Conservation (phyloP, 371 early-diverging fungal genomes). For the Rhizopus microsporus region DNA sequence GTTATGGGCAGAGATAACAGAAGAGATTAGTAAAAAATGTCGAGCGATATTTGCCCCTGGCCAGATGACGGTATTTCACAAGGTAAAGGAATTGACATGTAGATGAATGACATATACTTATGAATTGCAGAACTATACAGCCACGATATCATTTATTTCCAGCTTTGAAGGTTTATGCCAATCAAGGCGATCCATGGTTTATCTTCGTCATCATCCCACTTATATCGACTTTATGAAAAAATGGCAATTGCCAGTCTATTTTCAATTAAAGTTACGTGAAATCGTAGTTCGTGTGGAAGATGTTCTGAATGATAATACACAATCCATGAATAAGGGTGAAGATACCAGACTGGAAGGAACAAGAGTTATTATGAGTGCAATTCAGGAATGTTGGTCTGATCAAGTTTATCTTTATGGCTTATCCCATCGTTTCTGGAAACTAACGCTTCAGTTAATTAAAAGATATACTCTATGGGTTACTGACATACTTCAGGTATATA, state of each 20-base stretch:
- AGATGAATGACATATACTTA: neutral
- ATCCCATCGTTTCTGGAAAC: conserved; percentile 72
- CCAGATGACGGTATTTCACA: conserved; percentile 73
- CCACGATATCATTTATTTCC: conserved; percentile 65
- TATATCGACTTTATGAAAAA: conserved; percentile 74
- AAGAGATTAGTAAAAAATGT: conserved; percentile 52
- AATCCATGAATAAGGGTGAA: neutral
- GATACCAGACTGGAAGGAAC: conserved; percentile 44
- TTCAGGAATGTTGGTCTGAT: conserved; percentile 70
- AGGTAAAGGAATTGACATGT: conserved; percentile 32
- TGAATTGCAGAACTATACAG: conserved; percentile 58
- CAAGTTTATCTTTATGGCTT: conserved; percentile 64
- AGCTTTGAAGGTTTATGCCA: conserved; percentile 57
- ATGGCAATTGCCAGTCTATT: conserved; percentile 79
- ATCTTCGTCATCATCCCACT: conserved; percentile 59
- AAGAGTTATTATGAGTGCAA: conserved; percentile 51
- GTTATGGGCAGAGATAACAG: conserved; percentile 61
- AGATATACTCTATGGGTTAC: conserved; percentile 52
- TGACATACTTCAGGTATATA: neutral
- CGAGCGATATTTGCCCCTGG: conserved; percentile 69
- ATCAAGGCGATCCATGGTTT: conserved; percentile 48
- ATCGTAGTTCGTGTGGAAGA: conserved; percentile 55
- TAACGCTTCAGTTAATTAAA: conserved; percentile 69
- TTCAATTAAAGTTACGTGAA: conserved; percentile 66
- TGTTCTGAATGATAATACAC: conserved; percentile 20